Conservation (phyloP, 331 rosid genomes). For the Quercus phellos region DNA sequence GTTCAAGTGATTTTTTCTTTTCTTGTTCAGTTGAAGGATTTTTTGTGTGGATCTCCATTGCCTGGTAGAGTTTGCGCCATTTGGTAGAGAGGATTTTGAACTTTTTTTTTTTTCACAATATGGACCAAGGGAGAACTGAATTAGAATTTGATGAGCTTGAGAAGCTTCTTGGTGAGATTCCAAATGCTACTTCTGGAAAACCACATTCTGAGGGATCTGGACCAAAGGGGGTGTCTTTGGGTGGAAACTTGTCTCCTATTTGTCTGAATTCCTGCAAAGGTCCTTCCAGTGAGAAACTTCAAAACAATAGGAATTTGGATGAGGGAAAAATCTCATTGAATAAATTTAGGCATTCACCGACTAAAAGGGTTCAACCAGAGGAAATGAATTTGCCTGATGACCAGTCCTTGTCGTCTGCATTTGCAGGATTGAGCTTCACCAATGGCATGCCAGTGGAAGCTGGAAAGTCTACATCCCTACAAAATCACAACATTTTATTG, state of each 20-base stretch:
- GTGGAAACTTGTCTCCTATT: constrained; percentile 20
- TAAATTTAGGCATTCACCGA: constrained; percentile 18
- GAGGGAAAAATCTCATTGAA: constrained; percentile 28
- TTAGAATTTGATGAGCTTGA: constrained; percentile 44
- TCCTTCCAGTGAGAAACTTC: constrained; percentile 16
- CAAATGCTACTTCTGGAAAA: constrained; percentile 36
- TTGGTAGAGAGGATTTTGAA: neutral
- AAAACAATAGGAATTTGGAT: constrained; percentile 17
- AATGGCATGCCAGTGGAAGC: constrained; percentile 9
- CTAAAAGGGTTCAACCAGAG: constrained; percentile 23
- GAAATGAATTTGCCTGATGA: constrained; percentile 27
- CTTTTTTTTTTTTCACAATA: neutral
- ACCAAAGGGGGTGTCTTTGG: constrained; percentile 10
- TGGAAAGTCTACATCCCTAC: constrained; percentile 11
- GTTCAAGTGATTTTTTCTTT: neutral
- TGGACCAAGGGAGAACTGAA: constrained; percentile 36
- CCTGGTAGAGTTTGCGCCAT: constrained; percentile 7
- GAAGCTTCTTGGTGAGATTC: constrained; percentile 48
- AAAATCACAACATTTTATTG: constrained; percentile 4
- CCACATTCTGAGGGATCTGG: constrained; percentile 27
- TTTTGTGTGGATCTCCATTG: constrained; percentile 1
- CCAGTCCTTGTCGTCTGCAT: constrained; percentile 35
- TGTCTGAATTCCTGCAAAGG: constrained; percentile 20
- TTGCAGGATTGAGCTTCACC: constrained; percentile 28
- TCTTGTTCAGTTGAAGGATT: neutral